Conservation (phyloP, 352 stramenopile species). For the Globisporangium radiosum region DNA sequence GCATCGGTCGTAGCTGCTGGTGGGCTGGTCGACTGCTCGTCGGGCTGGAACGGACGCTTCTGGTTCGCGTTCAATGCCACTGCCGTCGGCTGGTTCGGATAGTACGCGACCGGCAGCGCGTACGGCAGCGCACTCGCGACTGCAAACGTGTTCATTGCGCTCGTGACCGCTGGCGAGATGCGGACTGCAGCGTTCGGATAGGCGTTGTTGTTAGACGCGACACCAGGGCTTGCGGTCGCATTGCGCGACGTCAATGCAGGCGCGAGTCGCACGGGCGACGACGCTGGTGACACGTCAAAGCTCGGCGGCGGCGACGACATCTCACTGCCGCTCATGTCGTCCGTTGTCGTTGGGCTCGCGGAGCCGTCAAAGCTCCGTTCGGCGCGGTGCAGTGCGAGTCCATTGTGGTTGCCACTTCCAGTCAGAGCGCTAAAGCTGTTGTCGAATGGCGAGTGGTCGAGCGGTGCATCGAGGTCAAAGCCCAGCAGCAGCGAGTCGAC, state of each 20-base stretch:
- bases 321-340: slow-evolving; percentile 47
- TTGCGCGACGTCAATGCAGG: slow-evolving; percentile 5
- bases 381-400: not conserved
- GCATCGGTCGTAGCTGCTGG: slow-evolving; percentile 4
- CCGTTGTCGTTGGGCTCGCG: slow-evolving; percentile 29
- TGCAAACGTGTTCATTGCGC: slow-evolving; percentile 12
- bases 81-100: slow-evolving; percentile 20
- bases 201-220: not conserved
- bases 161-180: slow-evolving; percentile 1
- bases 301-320: slow-evolving; percentile 35
- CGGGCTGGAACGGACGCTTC: slow-evolving; percentile 42
- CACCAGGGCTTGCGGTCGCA: too few relatives aligned
- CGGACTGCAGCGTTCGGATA: not conserved
- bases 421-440: not conserved
- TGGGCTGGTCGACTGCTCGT: slow-evolving; percentile 27
- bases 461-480: slow-evolving; percentile 22
- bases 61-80: slow-evolving; percentile 32
- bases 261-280: slow-evolving; percentile 10
- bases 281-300: slow-evolving; percentile 21
- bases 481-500: slow-evolving; percentile 42
- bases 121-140: slow-evolving; percentile 30
- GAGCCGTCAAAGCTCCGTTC: slow-evolving; percentile 11
- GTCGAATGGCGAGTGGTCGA: slow-evolving; percentile 14
- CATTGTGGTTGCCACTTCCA: not conserved
- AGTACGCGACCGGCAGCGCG: slow-evolving; percentile 58